Evolutionary conservation across 129 eudicot genomes (phyloP).

Genomic region (Kitagawia praeruptora): DNA sequence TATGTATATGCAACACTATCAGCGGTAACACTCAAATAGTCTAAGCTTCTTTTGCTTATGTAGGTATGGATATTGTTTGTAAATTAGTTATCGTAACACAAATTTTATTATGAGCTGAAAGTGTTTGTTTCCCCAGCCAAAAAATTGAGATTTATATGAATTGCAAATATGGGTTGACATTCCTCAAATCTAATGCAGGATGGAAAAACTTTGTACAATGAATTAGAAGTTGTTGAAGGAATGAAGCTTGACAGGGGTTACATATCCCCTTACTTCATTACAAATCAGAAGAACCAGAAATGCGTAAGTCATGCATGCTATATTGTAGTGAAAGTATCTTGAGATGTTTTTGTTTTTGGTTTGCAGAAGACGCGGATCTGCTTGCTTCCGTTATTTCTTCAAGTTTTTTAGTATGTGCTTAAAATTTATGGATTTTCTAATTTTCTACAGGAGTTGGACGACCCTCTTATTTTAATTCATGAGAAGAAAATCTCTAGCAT

Average conservation of each 20-base stretch:
- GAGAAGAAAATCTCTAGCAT: constrained; percentile 85
- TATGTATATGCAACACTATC: background rate
- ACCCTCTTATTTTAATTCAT: constrained; percentile 69
- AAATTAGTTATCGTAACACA: background rate
- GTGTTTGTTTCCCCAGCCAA: background rate
- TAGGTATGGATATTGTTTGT: background rate
- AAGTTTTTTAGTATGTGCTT: background rate
- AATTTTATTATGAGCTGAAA: background rate
- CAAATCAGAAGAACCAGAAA: constrained; percentile 75
- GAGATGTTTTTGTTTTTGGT: background rate
- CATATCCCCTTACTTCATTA: constrained; percentile 89
- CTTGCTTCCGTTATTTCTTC: background rate
- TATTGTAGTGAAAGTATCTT: background rate
- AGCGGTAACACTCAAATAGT: background rate
- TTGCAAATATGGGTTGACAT: background rate
- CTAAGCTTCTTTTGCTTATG: background rate
- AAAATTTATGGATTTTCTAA: background rate
- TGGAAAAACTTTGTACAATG: constrained; percentile 84
- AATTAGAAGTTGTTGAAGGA: constrained; percentile 95
- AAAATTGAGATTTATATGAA: background rate
- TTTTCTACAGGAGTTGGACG: constrained; percentile 68
- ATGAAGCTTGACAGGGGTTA: constrained; percentile 95
- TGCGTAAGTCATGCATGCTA: constrained; percentile 40
- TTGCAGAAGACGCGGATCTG: background rate
- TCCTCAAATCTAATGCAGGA: constrained; percentile 37